Percentiles rank a stretch among this genome's conserved stretches.
Conservation (phyloP, 1,284 basidiomycete genomes). For the Cystobasidiaceae sp. region DNA sequence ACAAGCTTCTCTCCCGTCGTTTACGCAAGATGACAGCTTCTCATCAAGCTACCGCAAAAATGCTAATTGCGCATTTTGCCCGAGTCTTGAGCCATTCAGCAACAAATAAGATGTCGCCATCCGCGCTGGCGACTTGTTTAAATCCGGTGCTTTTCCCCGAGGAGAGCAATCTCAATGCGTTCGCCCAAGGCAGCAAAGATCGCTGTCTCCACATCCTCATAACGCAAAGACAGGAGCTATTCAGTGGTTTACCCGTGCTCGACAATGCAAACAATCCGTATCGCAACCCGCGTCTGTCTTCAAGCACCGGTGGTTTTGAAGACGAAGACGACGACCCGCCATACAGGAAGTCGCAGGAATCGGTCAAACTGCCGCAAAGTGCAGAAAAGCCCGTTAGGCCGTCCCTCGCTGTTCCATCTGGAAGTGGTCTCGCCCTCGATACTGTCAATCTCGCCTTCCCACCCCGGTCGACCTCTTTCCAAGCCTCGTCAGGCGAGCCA, state of each 20-base stretch:
- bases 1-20: conserved; percentile 67
- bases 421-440: conserved; percentile 4
- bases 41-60: conserved; percentile 81
- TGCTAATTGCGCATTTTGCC: conserved; percentile 80
- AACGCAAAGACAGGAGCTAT: conserved; percentile 52
- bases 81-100: conserved; percentile 64
- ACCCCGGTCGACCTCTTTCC: background rate
- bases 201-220: conserved; percentile 83
- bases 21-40: conserved; percentile 74
- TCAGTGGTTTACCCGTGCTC: conserved; percentile 43
- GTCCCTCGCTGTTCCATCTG: background rate
- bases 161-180: conserved; percentile 69
- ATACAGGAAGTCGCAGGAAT: conserved; percentile 24
- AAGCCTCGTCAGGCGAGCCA: conserved; percentile 1
- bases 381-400: background rate
- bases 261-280: conserved; percentile 3
- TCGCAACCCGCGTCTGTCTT: background rate
- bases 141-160: conserved; percentile 75
- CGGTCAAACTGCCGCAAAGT: background rate
- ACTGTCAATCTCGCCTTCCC: background rate
- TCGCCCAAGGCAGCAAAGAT: conserved; percentile 70
- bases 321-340: conserved; percentile 26
- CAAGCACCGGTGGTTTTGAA: background rate
- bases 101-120: conserved; percentile 90
- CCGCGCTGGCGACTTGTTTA: conserved; percentile 48